These are phyloP conservation scores for Leptographium procerum DNA, from an alignment of 2,329 filamentous ascomycete genomes.

Conservation along the genomic window DNA sequence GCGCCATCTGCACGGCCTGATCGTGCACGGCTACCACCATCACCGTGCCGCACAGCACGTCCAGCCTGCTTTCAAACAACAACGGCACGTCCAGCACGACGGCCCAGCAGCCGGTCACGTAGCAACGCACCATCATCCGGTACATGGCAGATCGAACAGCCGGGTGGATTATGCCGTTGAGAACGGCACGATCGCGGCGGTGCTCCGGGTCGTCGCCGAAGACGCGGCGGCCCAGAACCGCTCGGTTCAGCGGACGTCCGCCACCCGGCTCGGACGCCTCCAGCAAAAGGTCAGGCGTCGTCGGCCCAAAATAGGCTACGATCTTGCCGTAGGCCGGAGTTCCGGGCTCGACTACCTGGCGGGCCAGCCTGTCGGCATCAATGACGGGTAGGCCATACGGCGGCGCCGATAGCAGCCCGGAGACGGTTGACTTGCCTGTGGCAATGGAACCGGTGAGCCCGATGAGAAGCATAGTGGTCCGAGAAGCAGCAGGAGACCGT, in stretches of 20 bases:
- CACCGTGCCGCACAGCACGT: constrained; percentile 73
- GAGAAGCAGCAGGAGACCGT: background rate
- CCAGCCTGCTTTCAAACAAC: constrained; percentile 79
- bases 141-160: constrained; percentile 79
- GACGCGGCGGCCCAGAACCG: constrained; percentile 71
- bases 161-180: constrained; percentile 89
- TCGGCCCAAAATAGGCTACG: constrained; percentile 66
- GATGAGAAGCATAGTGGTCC: constrained; percentile 70
- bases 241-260: constrained; percentile 59
- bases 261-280: constrained; percentile 29
- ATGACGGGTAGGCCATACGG: constrained; percentile 84
- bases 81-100: constrained; percentile 88
- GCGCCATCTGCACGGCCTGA: constrained; percentile 67
- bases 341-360: constrained; percentile 88
- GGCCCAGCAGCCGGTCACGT: constrained; percentile 69
- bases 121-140: constrained; percentile 57
- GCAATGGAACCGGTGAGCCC: constrained; percentile 95
- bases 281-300: constrained; percentile 78
- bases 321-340: constrained; percentile 76
- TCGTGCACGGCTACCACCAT: constrained; percentile 79
- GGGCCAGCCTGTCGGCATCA: constrained; percentile 86
- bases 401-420: constrained; percentile 62
- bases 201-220: constrained; percentile 69
- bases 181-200: constrained; percentile 57
- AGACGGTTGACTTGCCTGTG: constrained; percentile 95